Conservation (phyloP, 495 filamentous ascomycete species). For the Lasiosphaeria hispida region DNA sequence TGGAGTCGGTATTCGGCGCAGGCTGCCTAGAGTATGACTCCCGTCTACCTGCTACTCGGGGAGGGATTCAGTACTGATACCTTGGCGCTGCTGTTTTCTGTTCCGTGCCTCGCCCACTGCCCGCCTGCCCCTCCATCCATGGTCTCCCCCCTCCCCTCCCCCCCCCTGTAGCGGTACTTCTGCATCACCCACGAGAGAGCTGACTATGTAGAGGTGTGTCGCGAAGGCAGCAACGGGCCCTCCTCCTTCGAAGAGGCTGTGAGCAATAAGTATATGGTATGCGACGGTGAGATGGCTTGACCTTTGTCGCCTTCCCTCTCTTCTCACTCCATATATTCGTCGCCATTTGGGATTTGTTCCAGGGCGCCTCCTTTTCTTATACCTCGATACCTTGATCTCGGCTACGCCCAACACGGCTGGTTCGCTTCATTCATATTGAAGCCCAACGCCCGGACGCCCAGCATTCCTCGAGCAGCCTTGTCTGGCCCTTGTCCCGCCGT, state of each 20-base stretch:
- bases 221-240: conserved; percentile 27
- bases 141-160: background rate
- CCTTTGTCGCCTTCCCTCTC: background rate
- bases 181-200: background rate
- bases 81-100: conserved; percentile 5
- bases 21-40: conserved; percentile 23
- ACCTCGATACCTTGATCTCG: conserved; percentile 17
- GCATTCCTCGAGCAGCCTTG: conserved; percentile 25
- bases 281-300: conserved; percentile 9
- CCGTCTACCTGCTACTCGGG: conserved; percentile 3
- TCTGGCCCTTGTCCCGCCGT: conserved; percentile 16
- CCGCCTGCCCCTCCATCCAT: background rate
- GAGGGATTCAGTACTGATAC: conserved; percentile 16
- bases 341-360: conserved; percentile 1
- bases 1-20: conserved; percentile 17
- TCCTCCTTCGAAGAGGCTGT: conserved; percentile 4
- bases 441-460: conserved; percentile 29
- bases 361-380: background rate
- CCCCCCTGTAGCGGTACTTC: background rate
- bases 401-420: conserved; percentile 13
- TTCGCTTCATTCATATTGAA: conserved; percentile 19
- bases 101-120: conserved; percentile 10
- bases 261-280: conserved; percentile 17
- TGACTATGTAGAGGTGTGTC: conserved; percentile 8
- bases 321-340: background rate